Base-by-base conservation (phyloP, 306 rosid genomes). In the Cotoneaster glaucophyllus region DNA sequence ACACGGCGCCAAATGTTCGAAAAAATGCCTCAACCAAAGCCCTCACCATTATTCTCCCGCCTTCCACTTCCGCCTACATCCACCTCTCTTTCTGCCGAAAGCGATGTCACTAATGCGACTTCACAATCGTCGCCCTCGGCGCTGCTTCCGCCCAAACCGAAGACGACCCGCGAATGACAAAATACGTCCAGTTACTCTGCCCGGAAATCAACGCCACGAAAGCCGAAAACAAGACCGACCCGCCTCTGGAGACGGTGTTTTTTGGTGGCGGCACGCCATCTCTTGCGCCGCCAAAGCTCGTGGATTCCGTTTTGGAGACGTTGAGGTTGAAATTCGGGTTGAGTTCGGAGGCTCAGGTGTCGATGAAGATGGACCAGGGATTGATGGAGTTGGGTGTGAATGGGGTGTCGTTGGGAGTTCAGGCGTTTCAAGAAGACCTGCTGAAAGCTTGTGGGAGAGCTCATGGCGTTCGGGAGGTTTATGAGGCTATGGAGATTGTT, bases 51-150 rank as follows among this genome's bases (percentile, higher is more conserved):
- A 21, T 57, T 64, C 72, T 58, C 48, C 77, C 73, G 1, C 74
- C 76, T 10, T 87, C 98, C 37, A 67, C 93, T 57, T 95, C 99
- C 11, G 97, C 97, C 44, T 95, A 92, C 78, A 26, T 95, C 72
- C 99, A 92, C 92, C 97, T 95, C 80, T 93, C 99, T 50, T 95
- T 95, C 82, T 95, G 99, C 62, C 87, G 99, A 54, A 90, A 92
- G 80, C 97, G 99, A 48, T 92, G 99, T 90, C 96, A 89, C 80
- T 92, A 92, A 83, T 95, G 99, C 52, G 97, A 92, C 90, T 95
- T 95, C 88, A 88, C 97, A 50, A 85, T 95, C 25, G 82, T 95
- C n/a, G 96, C 99, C 19, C 96, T 92, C 18, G 99, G 99, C 75
- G 87, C 92, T 52, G 80, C 92, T 39, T 85, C 88, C 5, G 29